These are phyloP conservation scores for Leonotis leonurus DNA, from an alignment of 257 asterid genomes.

Conservation along the genomic window DNA sequence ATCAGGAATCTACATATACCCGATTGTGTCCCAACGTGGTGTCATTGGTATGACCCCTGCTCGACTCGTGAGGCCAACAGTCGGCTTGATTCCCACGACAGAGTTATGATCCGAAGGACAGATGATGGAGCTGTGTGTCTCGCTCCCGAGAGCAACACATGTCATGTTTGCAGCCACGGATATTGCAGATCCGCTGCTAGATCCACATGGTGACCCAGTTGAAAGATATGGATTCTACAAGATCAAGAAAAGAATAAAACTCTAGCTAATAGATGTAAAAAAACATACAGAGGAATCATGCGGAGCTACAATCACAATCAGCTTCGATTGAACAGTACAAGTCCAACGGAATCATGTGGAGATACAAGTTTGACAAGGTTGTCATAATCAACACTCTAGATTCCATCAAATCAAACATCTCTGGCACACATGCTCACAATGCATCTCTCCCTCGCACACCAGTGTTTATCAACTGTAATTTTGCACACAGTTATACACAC, in stretches of 20 bases:
- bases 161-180: conserved; percentile 68
- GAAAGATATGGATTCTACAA: conserved; percentile 56
- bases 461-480: too few relatives aligned
- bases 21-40: conserved; percentile 58
- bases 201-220: conserved; percentile 46
- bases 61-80: conserved; percentile 65
- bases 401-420: not conserved
- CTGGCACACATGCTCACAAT: not conserved
- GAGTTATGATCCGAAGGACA: conserved; percentile 58
- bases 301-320: not conserved
- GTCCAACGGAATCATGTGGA: not conserved
- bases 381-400: not conserved
- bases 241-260: not conserved
- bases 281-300: too few relatives aligned
- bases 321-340: not conserved
- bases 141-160: conserved; percentile 52
- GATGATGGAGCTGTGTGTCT: conserved; percentile 56
- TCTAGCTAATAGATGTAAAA: not conserved
- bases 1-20: too few relatives aligned
- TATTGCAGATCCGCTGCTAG: conserved; percentile 72
- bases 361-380: too few relatives aligned
- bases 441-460: too few relatives aligned
- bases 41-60: conserved; percentile 61
- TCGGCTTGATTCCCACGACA: conserved; percentile 66
- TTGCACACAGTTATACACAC: not conserved